phyloP scores from a whole-genome alignment of 129 eudicot species.

The Scalesia atractyloides region DNA sequence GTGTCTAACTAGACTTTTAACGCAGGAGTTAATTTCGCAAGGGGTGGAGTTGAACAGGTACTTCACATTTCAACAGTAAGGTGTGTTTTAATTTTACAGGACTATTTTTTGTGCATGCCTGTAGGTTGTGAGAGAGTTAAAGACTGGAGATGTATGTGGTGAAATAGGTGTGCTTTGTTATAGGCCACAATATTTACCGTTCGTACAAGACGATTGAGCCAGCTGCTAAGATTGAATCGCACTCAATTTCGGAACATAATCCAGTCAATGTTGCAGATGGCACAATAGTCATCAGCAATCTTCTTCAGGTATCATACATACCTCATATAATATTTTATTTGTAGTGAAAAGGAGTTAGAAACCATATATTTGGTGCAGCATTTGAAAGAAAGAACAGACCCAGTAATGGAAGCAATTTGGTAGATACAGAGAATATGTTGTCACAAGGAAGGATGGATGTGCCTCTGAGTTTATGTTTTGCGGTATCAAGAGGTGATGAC shows the following conservation, averaged over 20 bases:
- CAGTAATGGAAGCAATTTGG: slow-evolving; percentile 54
- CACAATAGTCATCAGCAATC: slow-evolving; percentile 66
- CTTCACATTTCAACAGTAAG: slow-evolving; percentile 9
- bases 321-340: neutral
- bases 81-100: too few species aligned
- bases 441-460: slow-evolving; percentile 76
- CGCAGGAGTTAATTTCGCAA: slow-evolving; percentile 58
- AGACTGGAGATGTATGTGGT: slow-evolving; percentile 68
- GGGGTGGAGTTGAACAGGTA: slow-evolving; percentile 55
- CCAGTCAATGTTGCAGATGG: slow-evolving; percentile 73
- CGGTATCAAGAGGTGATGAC: slow-evolving; percentile 72
- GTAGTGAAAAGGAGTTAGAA: neutral
- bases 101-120: slow-evolving; percentile 16
- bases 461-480: slow-evolving; percentile 85
- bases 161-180: slow-evolving; percentile 77
- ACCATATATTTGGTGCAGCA: slow-evolving; percentile 42
- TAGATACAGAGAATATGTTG: slow-evolving; percentile 62
- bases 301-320: slow-evolving; percentile 53
- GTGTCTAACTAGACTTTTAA: slow-evolving; percentile 24
- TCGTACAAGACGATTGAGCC: slow-evolving; percentile 69
- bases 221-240: slow-evolving; percentile 66
- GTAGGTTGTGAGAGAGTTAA: slow-evolving; percentile 55
- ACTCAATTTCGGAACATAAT: slow-evolving; percentile 55
- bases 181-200: slow-evolving; percentile 67
- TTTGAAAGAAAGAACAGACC: slow-evolving; percentile 59